A percentile compares a stretch with the other conserved stretches of the same genome.
These are phyloP conservation scores for Xenoacremonium recifei DNA, from an alignment of 2,329 filamentous ascomycete species.

Conservation along the genomic window DNA sequence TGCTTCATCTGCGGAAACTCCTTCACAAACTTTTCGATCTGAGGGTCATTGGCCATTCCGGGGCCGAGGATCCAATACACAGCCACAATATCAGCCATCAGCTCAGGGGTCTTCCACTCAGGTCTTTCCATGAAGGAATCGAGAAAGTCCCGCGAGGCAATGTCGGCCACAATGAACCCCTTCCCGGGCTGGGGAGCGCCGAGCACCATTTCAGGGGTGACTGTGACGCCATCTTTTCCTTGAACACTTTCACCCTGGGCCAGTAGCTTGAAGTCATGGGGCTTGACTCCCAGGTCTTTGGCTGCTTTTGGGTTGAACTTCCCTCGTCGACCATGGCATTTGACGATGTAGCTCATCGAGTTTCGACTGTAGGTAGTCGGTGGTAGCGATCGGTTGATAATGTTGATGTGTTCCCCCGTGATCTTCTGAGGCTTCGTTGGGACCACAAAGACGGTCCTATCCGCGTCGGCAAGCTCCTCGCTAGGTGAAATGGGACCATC, in stretches of 20 bases:
- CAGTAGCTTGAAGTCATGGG: conserved; percentile 57
- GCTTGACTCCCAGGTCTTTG: conserved; percentile 60
- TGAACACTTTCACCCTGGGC: conserved; percentile 61
- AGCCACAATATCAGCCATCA: conserved; percentile 66
- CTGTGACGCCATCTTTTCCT: conserved; percentile 61
- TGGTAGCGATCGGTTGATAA: conserved; percentile 53
- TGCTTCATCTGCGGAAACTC: conserved; percentile 64
- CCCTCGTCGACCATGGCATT: conserved; percentile 72
- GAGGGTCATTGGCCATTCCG: conserved; percentile 60
- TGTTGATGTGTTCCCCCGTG: conserved; percentile 9
- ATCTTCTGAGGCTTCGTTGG: conserved; percentile 13
- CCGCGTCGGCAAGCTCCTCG: conserved; percentile 13
- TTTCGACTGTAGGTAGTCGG: conserved; percentile 62
- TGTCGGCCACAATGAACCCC: conserved; percentile 77
- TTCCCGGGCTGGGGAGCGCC: conserved; percentile 64
- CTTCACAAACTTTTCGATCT: conserved; percentile 68
- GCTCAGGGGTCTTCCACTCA: conserved; percentile 65
- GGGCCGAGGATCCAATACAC: conserved; percentile 82
- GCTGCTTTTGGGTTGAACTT: conserved; percentile 73
- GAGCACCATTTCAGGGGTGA: conserved; percentile 87
- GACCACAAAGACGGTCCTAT: conserved; percentile 29
- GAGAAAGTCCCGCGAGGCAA: conserved; percentile 71
- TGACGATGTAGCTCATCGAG: conserved; percentile 84
- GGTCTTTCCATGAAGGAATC: conserved; percentile 65
- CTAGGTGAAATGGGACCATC: conserved; percentile 51